Percentiles rank a stretch among this genome's conserved stretches.
Conservation (phyloP, 1,284 basidiomycete species). For the Mycosarcoma maydis region DNA sequence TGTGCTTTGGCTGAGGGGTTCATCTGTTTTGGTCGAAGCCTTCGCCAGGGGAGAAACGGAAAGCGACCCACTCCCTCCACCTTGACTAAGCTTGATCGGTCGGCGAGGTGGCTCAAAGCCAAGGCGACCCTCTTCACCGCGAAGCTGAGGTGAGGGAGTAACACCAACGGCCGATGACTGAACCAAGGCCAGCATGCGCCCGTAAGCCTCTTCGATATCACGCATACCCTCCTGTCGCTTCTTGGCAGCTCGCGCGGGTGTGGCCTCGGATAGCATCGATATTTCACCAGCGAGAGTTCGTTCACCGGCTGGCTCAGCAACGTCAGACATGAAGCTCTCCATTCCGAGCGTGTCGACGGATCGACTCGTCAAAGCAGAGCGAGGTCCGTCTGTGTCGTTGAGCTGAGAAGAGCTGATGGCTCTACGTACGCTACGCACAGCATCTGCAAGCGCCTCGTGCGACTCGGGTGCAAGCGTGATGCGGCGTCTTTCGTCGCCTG, state of each 20-base stretch:
- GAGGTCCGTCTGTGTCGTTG: slow-evolving; percentile 11
- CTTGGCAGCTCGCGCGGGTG: slow-evolving; percentile 38
- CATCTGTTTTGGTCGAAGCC: slow-evolving; percentile 38
- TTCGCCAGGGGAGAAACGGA: slow-evolving; percentile 39
- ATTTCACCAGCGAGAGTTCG: slow-evolving; percentile 13
- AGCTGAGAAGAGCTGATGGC: slow-evolving; percentile 52
- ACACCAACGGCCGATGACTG: slow-evolving; percentile 44
- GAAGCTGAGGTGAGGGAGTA: slow-evolving; percentile 46
- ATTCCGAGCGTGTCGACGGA: slow-evolving; percentile 27
- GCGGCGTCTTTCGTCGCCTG: slow-evolving; percentile 30
- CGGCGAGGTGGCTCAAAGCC: slow-evolving; percentile 32
- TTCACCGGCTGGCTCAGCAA: slow-evolving; percentile 14
- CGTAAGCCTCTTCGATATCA: slow-evolving; percentile 48
- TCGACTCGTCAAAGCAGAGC: slow-evolving; percentile 11
- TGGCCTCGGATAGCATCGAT: slow-evolving; percentile 38
- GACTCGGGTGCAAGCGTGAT: slow-evolving; percentile 45
- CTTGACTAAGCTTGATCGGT: slow-evolving; percentile 19
- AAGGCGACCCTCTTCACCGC: slow-evolving; percentile 26
- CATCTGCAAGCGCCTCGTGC: slow-evolving; percentile 48
- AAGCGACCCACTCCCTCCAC: slow-evolving; percentile 8
- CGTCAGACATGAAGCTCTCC: slow-evolving; percentile 30
- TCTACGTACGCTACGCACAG: slow-evolving; percentile 41
- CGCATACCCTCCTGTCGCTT: slow-evolving; percentile 48
- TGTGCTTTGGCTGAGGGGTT: slow-evolving; percentile 21
- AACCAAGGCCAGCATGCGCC: slow-evolving; percentile 51